phyloP scores from a whole-genome alignment of 257 asterid species.

The Galeopsis tetrahit region DNA sequence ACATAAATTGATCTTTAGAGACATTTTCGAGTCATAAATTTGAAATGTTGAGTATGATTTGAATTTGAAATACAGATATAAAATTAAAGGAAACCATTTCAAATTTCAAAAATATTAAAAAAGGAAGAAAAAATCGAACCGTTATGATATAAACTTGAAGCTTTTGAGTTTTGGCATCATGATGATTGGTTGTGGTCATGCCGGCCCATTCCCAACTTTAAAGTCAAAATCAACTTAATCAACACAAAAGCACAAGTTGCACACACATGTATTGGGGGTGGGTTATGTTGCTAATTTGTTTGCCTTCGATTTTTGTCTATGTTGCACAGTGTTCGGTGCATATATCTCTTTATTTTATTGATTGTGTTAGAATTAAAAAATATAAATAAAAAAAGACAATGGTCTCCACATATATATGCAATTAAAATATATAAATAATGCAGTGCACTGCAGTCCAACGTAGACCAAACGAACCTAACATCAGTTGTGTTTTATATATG shows the following conservation, averaged over 20 bases:
- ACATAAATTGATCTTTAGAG: too few relatives aligned
- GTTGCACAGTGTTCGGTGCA: too few relatives aligned
- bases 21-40: not conserved
- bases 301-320: too few relatives aligned
- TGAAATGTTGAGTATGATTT: not conserved
- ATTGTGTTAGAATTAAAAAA: too few relatives aligned
- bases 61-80: not conserved
- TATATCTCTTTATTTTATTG: too few relatives aligned
- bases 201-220: slow-evolving; percentile 34
- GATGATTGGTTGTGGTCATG: slow-evolving; percentile 40
- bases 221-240: slow-evolving; percentile 32
- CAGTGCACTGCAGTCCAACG: too few relatives aligned
- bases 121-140: slow-evolving; percentile 14
- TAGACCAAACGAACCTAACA: too few relatives aligned
- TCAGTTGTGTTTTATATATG: too few relatives aligned
- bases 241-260: slow-evolving; percentile 39
- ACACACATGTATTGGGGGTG: not conserved
- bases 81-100: not conserved
- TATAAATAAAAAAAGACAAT: too few relatives aligned
- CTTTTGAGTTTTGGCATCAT: slow-evolving; percentile 20
- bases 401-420: too few relatives aligned
- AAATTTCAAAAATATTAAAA: not conserved
- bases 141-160: slow-evolving; percentile 32
- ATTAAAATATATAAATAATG: too few relatives aligned
- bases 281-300: not conserved